These are phyloP conservation scores for Blastocystis sp. DNA, from an alignment of 352 stramenopile species.

Conservation along the genomic window DNA sequence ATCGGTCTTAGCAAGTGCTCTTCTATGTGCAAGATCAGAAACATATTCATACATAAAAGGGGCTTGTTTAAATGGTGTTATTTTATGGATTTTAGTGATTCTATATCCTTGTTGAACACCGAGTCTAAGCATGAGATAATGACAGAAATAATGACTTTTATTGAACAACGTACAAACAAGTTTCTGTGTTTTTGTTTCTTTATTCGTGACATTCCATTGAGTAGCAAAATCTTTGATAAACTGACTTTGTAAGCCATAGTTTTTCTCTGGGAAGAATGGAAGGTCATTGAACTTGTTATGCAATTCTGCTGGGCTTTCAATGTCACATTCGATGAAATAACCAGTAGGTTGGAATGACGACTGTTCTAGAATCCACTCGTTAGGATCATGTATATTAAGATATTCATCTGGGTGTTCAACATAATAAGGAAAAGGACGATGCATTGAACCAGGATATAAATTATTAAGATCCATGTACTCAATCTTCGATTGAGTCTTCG, in stretches of 20 bases:
- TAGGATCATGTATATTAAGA: neutral
- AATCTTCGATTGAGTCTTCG: neutral
- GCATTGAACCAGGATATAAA: neutral
- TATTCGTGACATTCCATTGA: neutral
- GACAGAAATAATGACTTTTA: neutral
- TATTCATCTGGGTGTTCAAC: neutral
- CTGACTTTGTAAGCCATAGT: neutral
- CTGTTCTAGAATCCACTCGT: neutral
- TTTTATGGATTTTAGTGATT: neutral
- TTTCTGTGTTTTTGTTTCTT: neutral
- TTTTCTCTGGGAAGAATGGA: neutral
- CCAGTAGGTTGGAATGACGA: too few relatives aligned
- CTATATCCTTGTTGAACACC: neutral
- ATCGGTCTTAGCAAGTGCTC: neutral
- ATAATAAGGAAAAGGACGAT: neutral
- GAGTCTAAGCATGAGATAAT: neutral
- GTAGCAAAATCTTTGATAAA: neutral
- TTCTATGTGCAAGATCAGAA: neutral
- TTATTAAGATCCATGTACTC: neutral
- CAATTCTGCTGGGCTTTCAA: neutral
- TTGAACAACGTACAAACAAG: neutral
- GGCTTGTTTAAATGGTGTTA: neutral
- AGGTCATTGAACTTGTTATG: conserved; percentile 20
- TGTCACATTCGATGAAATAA: conserved; percentile 8
- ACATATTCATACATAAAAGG: neutral